These are phyloP conservation scores for Sarocladium kiliense DNA, from an alignment of 2,329 filamentous ascomycete species.

Conservation along the genomic window DNA sequence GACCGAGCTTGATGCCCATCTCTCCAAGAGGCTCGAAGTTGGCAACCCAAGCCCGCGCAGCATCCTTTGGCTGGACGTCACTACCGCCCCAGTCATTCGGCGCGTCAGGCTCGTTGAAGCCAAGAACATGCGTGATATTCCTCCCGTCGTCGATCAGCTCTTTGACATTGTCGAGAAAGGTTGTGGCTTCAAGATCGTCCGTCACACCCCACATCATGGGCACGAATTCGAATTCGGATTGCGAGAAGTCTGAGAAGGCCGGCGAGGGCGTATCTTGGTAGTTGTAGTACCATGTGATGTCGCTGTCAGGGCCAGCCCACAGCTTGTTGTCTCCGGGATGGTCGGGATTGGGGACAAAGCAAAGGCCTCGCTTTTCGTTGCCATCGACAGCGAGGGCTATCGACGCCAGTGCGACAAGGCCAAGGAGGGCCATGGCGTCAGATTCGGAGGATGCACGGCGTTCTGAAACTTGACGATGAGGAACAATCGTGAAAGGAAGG, in stretches of 20 bases:
- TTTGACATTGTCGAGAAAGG: slow-evolving; percentile 57
- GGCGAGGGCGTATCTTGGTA: slow-evolving; percentile 56
- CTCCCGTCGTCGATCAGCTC: slow-evolving; percentile 44
- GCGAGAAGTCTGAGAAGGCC: slow-evolving; percentile 40
- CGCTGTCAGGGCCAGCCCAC: slow-evolving; percentile 53
- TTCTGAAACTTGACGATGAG: too few relatives aligned
- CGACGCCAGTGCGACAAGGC: neutral
- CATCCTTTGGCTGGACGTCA: slow-evolving; percentile 51
- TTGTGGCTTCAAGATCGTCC: slow-evolving; percentile 42
- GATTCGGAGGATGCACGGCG: neutral
- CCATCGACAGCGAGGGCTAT: neutral
- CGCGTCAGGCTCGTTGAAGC: slow-evolving; percentile 76
- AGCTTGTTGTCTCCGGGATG: slow-evolving; percentile 58
- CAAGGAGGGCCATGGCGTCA: neutral
- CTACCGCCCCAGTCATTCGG: slow-evolving; percentile 52
- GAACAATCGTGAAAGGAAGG: neutral
- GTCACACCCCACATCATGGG: slow-evolving; percentile 72
- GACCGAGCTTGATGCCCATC: slow-evolving; percentile 61
- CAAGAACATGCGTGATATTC: slow-evolving; percentile 64
- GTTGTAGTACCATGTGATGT: slow-evolving; percentile 83
- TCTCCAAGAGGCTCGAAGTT: slow-evolving; percentile 65
- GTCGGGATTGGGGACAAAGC: slow-evolving; percentile 55
- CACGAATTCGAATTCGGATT: slow-evolving; percentile 64
- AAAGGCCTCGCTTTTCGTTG: slow-evolving; percentile 55
- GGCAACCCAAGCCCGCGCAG: slow-evolving; percentile 64